Conservation (phyloP, 176 grass and related monocot species). For the Zea mays region Zm-B73-REFERENCE-NAM-5.0 NC_050104.1:146333001-146333500, state of each 20-base stretch:
- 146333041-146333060: slow-evolving; percentile 30
- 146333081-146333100: slow-evolving; percentile 44
- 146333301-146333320: not conserved
- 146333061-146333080: slow-evolving; percentile 33
- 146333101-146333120: slow-evolving; percentile 35
- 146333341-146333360: not conserved
- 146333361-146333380: not conserved
- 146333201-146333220: slow-evolving; percentile 24
- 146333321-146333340: not conserved
- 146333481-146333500: slow-evolving; percentile 24
- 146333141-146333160: slow-evolving; percentile 50
- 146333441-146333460: slow-evolving; percentile 4
- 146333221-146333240: slow-evolving; percentile 17
- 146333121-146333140: slow-evolving; percentile 34
- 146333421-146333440: not conserved
- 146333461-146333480: slow-evolving; percentile 27
- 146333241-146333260: not conserved
- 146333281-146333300: not conserved
- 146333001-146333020: slow-evolving; percentile 46
- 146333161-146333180: slow-evolving; percentile 43
- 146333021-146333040: slow-evolving; percentile 45
- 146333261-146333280: not conserved
- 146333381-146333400: not conserved
- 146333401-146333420: not conserved
- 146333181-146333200: slow-evolving; percentile 42